Conservation (phyloP, 176 grass and related monocot genomes). For the Pontederia crassipes region DNA sequence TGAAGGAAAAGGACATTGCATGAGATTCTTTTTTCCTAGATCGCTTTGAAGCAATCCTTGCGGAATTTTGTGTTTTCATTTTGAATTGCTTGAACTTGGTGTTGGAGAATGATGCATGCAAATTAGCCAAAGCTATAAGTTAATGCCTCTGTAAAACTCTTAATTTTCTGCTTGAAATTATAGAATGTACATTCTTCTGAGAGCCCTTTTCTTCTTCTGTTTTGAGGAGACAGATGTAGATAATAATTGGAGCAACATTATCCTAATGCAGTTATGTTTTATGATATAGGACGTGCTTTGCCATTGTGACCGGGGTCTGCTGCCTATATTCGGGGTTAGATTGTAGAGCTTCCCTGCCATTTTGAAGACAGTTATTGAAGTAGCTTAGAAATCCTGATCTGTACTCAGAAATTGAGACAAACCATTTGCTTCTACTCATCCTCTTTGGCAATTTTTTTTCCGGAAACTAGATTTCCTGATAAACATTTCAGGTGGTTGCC, state of each 20-base stretch:
- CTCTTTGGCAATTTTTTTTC: not conserved
- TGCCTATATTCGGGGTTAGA: not conserved
- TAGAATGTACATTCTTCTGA: too few species aligned
- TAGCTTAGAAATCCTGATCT: not conserved
- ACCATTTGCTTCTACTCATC: not conserved
- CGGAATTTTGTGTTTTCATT: not conserved
- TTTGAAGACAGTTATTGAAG: constrained; percentile 7
- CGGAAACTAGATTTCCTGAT: not conserved
- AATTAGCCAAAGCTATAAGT: too few species aligned
- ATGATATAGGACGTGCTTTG: constrained; percentile 18
- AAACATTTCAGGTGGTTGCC: too few species aligned
- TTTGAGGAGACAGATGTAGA: not conserved
- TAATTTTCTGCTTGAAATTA: too few species aligned
- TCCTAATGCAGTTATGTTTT: constrained; percentile 1
- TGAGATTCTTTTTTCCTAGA: constrained; percentile 21
- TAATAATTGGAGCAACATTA: not conserved
- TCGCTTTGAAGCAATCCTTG: not conserved
- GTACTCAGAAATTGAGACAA: not conserved
- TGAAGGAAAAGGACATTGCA: constrained; percentile 18
- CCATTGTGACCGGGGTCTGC: constrained; percentile 22
- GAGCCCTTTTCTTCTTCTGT: not conserved
- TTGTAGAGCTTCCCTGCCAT: constrained; percentile 2
- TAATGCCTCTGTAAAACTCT: too few species aligned
- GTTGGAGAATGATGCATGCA: too few species aligned
- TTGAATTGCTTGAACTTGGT: too few species aligned